Evolutionary conservation across 306 rosid species (phyloP).

Genomic region (Quercus glauca): DNA sequence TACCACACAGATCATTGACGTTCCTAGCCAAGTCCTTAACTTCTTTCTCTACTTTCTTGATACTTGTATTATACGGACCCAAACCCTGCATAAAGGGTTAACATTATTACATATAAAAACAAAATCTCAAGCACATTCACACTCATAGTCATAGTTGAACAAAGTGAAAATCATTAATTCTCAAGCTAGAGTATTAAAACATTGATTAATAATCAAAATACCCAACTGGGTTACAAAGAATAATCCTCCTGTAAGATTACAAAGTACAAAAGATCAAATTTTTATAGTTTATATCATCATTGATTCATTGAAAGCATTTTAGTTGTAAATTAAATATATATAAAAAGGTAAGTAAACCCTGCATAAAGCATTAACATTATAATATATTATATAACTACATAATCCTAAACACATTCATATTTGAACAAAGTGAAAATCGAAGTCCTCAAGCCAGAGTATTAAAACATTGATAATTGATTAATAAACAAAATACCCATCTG

Average conservation of each 20-base stretch:
- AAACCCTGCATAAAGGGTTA: conserved; percentile 64
- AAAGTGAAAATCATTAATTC: background rate
- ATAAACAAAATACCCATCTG: too few relatives aligned
- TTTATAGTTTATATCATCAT: too few relatives aligned
- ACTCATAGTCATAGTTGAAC: background rate
- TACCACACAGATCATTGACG: conserved; percentile 91
- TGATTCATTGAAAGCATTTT: too few relatives aligned
- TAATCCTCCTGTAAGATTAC: background rate
- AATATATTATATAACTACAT: background rate
- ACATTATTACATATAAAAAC: background rate
- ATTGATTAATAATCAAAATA: background rate
- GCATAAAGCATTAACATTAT: conserved; percentile 22
- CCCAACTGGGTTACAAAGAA: too few relatives aligned
- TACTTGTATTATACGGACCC: conserved; percentile 84
- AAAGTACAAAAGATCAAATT: background rate
- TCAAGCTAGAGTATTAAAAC: background rate
- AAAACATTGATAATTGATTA: background rate
- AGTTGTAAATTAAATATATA: too few relatives aligned
- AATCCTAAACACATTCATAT: background rate
- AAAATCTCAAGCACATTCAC: background rate
- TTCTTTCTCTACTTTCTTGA: conserved; percentile 86
- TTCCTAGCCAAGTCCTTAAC: conserved; percentile 93
- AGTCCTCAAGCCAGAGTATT: background rate
- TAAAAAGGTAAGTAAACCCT: background rate
- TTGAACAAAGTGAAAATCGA: background rate